Evolutionary conservation across 2,329 filamentous ascomycete species (phyloP), one percentile per base, ranked within the genome.

Genomic region (Pseudohalonectria lignicola): DNA sequence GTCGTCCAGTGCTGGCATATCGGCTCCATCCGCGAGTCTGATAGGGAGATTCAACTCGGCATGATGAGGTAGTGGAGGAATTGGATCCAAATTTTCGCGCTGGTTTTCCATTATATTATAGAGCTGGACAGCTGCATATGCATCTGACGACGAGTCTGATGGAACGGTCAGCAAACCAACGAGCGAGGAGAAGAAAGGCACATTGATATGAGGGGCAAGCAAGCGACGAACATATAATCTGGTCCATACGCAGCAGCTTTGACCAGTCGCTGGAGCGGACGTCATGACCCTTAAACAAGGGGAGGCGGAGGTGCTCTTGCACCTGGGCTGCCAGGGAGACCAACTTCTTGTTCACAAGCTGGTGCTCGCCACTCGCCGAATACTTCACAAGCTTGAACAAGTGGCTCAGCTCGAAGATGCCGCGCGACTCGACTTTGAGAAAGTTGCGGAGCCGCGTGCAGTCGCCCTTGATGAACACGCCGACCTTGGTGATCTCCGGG

Each of bases 401-500:
- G 52, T 94, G 82, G 53, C 83, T 90, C 7, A 94, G 67, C 59
- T 95, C 88, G 43, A 94, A 74, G 4, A 85, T 62, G 1, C 83
- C 83, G 36, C 65, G 69, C 2, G 78, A 65, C 1, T 81, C 54
- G 19, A 94, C 67, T 0, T 60, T 64, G 3, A 94, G 67, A 44
- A 65, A 74, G n/a, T 73, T 81, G 20, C 64, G 67, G 11, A 95
- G 52, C 21, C 86, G 75, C 2, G 74, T 80, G 42, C 71, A 74
- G 46, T 86, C 86, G 28, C 72, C 81, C 47, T 73, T 71, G 47
- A 95, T 82, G 37, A 70, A 67, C 4, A 94, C 86, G 10, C 90
- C 90, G 2, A 74, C 67, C 56, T 95, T 95, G 29, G 71, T 72
- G 41, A 93, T 68, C 2, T 63, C 55, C 0, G 76, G 60, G 35